These are phyloP conservation scores for Lasiosphaeris hirsuta DNA, from an alignment of 495 filamentous ascomycete species.

Conservation along the genomic window DNA sequence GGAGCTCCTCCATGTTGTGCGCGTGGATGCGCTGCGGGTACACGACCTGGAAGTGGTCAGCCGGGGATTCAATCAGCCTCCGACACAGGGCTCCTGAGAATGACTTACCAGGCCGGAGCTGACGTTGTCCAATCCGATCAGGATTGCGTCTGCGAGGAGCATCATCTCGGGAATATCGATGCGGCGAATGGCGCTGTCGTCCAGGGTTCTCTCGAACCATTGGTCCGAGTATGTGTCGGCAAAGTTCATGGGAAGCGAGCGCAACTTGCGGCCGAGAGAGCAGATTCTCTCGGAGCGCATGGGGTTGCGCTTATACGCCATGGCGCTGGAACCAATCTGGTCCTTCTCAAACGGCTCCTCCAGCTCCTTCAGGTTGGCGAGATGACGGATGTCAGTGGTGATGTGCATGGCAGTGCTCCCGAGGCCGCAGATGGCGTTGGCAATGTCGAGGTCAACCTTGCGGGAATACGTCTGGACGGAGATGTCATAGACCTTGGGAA, in stretches of 20 bases:
- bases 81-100: slow-evolving; percentile 37
- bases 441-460: slow-evolving; percentile 70
- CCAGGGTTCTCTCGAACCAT: slow-evolving; percentile 71
- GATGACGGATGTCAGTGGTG: slow-evolving; percentile 67
- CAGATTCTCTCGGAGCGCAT: slow-evolving; percentile 87
- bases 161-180: slow-evolving; percentile 66
- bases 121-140: slow-evolving; percentile 80
- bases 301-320: slow-evolving; percentile 76
- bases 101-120: slow-evolving; percentile 81
- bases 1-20: too few relatives aligned
- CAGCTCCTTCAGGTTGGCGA: slow-evolving; percentile 65
- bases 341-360: slow-evolving; percentile 89
- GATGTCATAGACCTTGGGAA: slow-evolving; percentile 67
- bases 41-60: too few relatives aligned
- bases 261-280: slow-evolving; percentile 67
- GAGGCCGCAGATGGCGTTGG: slow-evolving; percentile 76
- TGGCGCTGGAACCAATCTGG: slow-evolving; percentile 53
- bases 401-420: slow-evolving; percentile 78
- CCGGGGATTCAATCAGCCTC: too few relatives aligned
- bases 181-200: slow-evolving; percentile 47
- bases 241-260: slow-evolving; percentile 63
- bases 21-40: too few relatives aligned
- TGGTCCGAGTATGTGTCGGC: slow-evolving; percentile 76
- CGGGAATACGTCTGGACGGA: slow-evolving; percentile 74
- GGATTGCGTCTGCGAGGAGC: slow-evolving; percentile 77